Evolutionary conservation across 1,284 basidiomycete species (phyloP).

Genomic region (Porodaedalea pini): DNA sequence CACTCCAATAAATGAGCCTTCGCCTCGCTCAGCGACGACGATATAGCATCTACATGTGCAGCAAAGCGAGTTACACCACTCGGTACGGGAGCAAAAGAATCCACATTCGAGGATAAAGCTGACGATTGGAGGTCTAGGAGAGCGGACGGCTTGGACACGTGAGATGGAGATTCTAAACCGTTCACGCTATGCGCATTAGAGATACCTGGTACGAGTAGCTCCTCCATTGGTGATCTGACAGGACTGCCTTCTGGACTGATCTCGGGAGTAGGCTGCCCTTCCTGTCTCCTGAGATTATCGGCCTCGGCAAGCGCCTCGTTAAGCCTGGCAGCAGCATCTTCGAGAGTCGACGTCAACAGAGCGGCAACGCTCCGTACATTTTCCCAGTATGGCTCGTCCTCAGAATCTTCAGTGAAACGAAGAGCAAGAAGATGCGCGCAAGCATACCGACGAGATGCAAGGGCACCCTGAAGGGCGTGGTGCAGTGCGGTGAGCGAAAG

Average conservation of each 20-base stretch:
- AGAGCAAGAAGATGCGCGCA: slow-evolving; percentile 74
- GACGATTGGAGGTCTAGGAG: slow-evolving; percentile 20
- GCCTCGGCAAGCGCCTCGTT: slow-evolving; percentile 56
- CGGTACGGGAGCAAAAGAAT: slow-evolving; percentile 68
- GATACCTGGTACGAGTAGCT: not conserved
- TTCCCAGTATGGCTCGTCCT: slow-evolving; percentile 72
- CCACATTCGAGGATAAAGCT: slow-evolving; percentile 29
- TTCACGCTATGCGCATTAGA: not conserved
- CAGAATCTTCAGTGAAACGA: slow-evolving; percentile 57
- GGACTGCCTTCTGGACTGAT: slow-evolving; percentile 15
- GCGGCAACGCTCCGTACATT: slow-evolving; percentile 70
- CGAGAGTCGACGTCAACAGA: slow-evolving; percentile 60
- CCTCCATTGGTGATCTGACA: not conserved
- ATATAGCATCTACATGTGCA: slow-evolving; percentile 65
- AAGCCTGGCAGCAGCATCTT: slow-evolving; percentile 58
- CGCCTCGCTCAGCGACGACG: slow-evolving; percentile 62
- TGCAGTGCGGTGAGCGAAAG: slow-evolving; percentile 61
- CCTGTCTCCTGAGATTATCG: slow-evolving; percentile 45
- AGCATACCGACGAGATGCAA: slow-evolving; percentile 68
- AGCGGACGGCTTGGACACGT: slow-evolving; percentile 1
- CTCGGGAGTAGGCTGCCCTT: slow-evolving; percentile 45
- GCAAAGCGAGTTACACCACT: slow-evolving; percentile 63
- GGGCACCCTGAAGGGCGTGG: slow-evolving; percentile 54
- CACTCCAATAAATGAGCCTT: slow-evolving; percentile 58
- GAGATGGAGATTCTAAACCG: slow-evolving; percentile 20